Evolutionary conservation across 768 basidiomycete species (phyloP).

Genomic region (Suillus luteus): DNA sequence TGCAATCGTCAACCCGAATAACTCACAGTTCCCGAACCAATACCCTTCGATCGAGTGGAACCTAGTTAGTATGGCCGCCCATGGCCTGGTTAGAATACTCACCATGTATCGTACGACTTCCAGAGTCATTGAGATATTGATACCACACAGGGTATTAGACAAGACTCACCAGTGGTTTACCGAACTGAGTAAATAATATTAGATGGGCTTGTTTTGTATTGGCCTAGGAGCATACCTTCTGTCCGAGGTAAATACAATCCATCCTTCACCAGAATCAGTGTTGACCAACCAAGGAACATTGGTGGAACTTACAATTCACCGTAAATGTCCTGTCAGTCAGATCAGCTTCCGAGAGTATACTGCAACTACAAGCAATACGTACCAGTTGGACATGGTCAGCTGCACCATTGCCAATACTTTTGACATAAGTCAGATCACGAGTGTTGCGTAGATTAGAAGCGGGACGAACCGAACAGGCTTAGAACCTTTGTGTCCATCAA

Average conservation of each 20-base stretch:
- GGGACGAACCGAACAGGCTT: constrained; percentile 66
- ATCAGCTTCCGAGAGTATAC: constrained; percentile 7
- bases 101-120: constrained; percentile 65
- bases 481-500: constrained; percentile 87
- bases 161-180: constrained; percentile 67
- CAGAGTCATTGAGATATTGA: constrained; percentile 8
- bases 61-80: constrained; percentile 11
- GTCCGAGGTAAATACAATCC: constrained; percentile 96
- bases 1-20: not conserved
- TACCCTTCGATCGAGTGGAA: constrained; percentile 46
- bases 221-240: constrained; percentile 61
- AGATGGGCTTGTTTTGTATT: not conserved
- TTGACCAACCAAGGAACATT: not conserved
- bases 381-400: constrained; percentile 92
- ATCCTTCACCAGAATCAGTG: constrained; percentile 47
- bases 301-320: constrained; percentile 70
- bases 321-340: constrained; percentile 80
- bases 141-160: not conserved
- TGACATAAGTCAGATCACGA: constrained; percentile 10
- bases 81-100: constrained; percentile 15
- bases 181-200: constrained; percentile 49
- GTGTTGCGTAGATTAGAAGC: not conserved
- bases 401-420: constrained; percentile 91
- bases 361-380: constrained; percentile 15
- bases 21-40: constrained; percentile 75